Base-by-base conservation (phyloP, 2,329 filamentous ascomycete genomes). In the Blumeriella jaapii region DNA sequence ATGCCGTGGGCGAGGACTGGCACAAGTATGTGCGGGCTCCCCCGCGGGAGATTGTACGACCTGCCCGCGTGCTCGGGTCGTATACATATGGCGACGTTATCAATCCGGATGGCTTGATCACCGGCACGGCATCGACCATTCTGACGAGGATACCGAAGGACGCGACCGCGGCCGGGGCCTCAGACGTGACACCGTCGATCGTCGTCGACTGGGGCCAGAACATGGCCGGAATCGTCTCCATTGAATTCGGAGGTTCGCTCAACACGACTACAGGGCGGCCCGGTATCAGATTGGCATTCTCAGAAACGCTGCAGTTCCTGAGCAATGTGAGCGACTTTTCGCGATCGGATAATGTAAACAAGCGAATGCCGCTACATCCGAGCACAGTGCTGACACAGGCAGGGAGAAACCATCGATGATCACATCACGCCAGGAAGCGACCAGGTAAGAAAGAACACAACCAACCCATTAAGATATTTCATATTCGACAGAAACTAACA, bases 161-260 rank as follows among this genome's bases (percentile, higher is more conserved):
- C 20, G 38, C 41, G 14, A 16, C 38, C 5, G 31, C 38, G 7
- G 25, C 27, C 9, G 25, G 23, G 15, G 15, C 36, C n/a, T 12
- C 33, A 11, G 41, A 39, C 36, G 22, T 39, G 1, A 12, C 39
- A 6, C 62, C 65, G 1, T 54, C 54, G 2, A 45, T 69, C 6
- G 60, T 67, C 10, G 44, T 69, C n/a, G 66, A 69, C 44, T 69
- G 68, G 47, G 66, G 66, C 1, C 59, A 61, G 33, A 66, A 67
- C 35, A 54, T 64, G 3, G 64, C 60, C 5, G 66, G 66, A 0
- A 51, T 60, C 22, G 37, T 68, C 3, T 55, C 51, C 3, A 62
- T 69, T 25, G 49, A 55, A 5, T 68, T 69, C 39, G 56, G 54
- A 1, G 59, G 59, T 29, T 5, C 56, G 46, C 31, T 40, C 25